Evolutionary conservation across 129 eudicot genomes (phyloP), one percentile per base, ranked within the genome.

Genomic region (Flaveria brownii): DNA sequence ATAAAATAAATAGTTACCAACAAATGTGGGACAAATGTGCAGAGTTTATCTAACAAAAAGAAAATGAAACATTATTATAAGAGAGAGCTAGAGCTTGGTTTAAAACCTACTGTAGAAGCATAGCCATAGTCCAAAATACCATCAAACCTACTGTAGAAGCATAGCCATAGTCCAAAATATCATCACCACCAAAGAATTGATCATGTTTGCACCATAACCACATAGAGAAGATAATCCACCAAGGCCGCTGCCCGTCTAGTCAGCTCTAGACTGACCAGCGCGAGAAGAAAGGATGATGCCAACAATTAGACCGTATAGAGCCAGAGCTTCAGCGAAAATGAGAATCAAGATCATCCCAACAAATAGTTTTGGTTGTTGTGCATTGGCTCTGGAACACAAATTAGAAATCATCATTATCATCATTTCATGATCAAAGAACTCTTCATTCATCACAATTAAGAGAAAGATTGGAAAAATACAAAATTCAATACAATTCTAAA

Each of bases 231-330:
- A 72, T 66, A 45, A 63, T 45, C 49, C 56, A 30, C 22, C 46
- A 63, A 30, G 14, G 11, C 22, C 6, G 12, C 46, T 1, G 2
- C 69, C 69, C 30, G 30, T 78, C 84, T 85, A 92, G 59, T 92
- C 97, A 2, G 96, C 97, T 85, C 97, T 85, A 16, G 97, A 91
- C 74, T 91, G 97, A 74, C 97, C 97, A 73, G 97, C 97, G n/a
- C 97, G 86, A 39, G 97, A 92, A 76, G 97, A 92, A 55, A 92
- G 92, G 85, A 92, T 92, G 87, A 92, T 92, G 54, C 97, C 97
- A 41, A 91, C 97, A 78, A 91, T 91, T 9, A 91, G 96, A 51
- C 97, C 97, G 9, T 91, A 91, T 1, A 91, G 85, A 74, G 97
- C 96, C 73, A 91, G 76, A 14, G 97, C 97, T 81, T 91, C 97